phyloP scores from a whole-genome alignment of 306 rosid species.

The Fragaria ananassa region DNA sequence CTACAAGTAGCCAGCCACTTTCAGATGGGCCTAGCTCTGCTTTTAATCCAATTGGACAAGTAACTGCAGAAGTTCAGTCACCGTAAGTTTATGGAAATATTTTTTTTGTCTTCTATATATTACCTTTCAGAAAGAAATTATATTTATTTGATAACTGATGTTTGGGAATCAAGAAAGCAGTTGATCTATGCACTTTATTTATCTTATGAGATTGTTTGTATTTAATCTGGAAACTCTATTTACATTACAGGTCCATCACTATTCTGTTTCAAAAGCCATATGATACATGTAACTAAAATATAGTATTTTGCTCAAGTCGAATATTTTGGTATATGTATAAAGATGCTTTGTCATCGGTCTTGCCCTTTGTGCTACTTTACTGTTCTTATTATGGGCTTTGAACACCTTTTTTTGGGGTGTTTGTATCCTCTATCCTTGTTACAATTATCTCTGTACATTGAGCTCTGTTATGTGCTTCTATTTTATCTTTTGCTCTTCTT shows the following conservation, averaged over 20 bases:
- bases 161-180: not conserved
- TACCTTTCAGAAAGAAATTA: not conserved
- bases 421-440: not conserved
- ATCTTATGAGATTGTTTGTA: not conserved
- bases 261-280: not conserved
- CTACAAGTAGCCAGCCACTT: constrained; percentile 34
- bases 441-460: not conserved
- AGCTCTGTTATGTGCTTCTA: not conserved
- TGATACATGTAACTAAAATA: not conserved
- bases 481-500: not conserved
- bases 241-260: not conserved
- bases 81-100: constrained; percentile 45
- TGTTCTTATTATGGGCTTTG: not conserved
- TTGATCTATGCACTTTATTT: not conserved
- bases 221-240: not conserved
- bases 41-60: constrained; percentile 31
- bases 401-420: not conserved
- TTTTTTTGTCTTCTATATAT: constrained; percentile 8
- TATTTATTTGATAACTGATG: not conserved
- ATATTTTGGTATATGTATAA: not conserved
- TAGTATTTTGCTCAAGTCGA: not conserved
- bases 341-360: not conserved
- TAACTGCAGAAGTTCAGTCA: constrained; percentile 32
- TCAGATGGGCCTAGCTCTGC: constrained; percentile 27
- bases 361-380: not conserved